phyloP scores from a whole-genome alignment of 2,329 filamentous ascomycete genomes.

The Penicillium aurantiogriseum region DNA sequence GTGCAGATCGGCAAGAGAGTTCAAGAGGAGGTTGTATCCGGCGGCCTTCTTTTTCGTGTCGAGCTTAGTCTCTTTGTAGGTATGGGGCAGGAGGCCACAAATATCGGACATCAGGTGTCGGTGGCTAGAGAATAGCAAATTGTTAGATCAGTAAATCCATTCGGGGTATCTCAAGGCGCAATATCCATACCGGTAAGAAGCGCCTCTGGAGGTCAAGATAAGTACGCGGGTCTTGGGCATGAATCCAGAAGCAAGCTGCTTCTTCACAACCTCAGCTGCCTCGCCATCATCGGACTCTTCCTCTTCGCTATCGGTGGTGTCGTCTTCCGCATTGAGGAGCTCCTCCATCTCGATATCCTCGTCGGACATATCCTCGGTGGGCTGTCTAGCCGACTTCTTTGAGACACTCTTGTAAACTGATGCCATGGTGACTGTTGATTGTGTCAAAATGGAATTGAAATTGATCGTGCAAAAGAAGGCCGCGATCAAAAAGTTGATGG shows the following conservation, averaged over 20 bases:
- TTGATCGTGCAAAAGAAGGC: slow-evolving; percentile 16
- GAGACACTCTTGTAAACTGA: slow-evolving; percentile 73
- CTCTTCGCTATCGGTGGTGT: slow-evolving; percentile 41
- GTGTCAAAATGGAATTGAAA: slow-evolving; percentile 14
- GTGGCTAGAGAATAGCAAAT: slow-evolving; percentile 59
- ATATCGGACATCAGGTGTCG: slow-evolving; percentile 91
- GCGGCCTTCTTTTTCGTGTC: slow-evolving; percentile 78
- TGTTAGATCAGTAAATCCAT: slow-evolving; percentile 12
- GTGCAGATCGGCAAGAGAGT: slow-evolving; percentile 74
- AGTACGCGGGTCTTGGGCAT: slow-evolving; percentile 64
- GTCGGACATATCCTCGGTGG: slow-evolving; percentile 51
- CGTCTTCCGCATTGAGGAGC: slow-evolving; percentile 36
- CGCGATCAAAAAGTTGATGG: slow-evolving; percentile 34
- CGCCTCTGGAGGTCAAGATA: slow-evolving; percentile 87
- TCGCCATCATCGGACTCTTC: slow-evolving; percentile 31
- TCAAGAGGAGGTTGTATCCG: slow-evolving; percentile 68
- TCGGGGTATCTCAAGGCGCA: background rate
- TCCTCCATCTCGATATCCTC: slow-evolving; percentile 42
- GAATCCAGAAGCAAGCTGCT: slow-evolving; percentile 34
- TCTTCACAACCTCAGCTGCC: slow-evolving; percentile 30
- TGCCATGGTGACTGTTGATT: slow-evolving; percentile 54
- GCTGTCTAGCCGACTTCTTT: slow-evolving; percentile 51
- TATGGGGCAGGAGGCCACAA: slow-evolving; percentile 82
- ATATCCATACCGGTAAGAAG: slow-evolving; percentile 71
- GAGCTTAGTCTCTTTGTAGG: slow-evolving; percentile 91